These are phyloP conservation scores for Claviceps sp. DNA, from an alignment of 2,329 filamentous ascomycete species.

Conservation along the genomic window DNA sequence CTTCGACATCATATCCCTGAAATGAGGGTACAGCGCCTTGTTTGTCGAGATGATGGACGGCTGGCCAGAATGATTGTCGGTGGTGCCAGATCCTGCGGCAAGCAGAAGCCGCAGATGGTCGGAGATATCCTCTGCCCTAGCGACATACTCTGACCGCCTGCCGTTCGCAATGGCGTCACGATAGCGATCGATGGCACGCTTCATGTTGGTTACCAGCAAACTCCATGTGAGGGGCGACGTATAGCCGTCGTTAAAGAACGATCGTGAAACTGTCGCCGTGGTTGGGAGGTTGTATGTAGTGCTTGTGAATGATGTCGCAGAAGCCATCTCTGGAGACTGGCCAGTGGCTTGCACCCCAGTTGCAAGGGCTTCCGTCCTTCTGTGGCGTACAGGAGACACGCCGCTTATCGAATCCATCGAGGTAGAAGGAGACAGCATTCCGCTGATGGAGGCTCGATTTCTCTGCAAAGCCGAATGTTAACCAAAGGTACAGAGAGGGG, in stretches of 20 bases:
- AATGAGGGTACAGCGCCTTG: conserved; percentile 92
- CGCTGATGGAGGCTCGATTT: conserved; percentile 52
- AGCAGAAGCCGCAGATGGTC: conserved; percentile 87
- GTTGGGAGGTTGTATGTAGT: conserved; percentile 43
- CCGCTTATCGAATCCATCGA: conserved; percentile 85
- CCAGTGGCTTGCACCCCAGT: conserved; percentile 26
- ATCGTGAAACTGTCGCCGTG: conserved; percentile 54
- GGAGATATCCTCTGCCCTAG: conserved; percentile 92
- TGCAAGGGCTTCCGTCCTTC: conserved; percentile 42
- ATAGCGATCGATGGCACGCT: conserved; percentile 77
- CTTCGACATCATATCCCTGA: conserved; percentile 98
- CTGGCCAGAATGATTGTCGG: conserved; percentile 96
- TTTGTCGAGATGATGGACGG: conserved; percentile 99
- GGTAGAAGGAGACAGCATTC: conserved; percentile 69
- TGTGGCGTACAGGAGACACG: conserved; percentile 44
- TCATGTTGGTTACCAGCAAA: conserved; percentile 83
- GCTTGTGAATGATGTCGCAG: conserved; percentile 49
- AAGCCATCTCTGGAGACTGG: conserved; percentile 38
- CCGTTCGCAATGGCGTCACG: conserved; percentile 76
- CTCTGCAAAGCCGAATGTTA: conserved; percentile 25
- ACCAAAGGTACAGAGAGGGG: not conserved
- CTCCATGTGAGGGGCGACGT: conserved; percentile 78
- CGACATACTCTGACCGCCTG: conserved; percentile 80
- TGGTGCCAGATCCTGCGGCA: conserved; percentile 92
- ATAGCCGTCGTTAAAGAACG: conserved; percentile 83